Evolutionary conservation across 768 basidiomycete genomes (phyloP).

Genomic region (Boletus patriciae): DNA sequence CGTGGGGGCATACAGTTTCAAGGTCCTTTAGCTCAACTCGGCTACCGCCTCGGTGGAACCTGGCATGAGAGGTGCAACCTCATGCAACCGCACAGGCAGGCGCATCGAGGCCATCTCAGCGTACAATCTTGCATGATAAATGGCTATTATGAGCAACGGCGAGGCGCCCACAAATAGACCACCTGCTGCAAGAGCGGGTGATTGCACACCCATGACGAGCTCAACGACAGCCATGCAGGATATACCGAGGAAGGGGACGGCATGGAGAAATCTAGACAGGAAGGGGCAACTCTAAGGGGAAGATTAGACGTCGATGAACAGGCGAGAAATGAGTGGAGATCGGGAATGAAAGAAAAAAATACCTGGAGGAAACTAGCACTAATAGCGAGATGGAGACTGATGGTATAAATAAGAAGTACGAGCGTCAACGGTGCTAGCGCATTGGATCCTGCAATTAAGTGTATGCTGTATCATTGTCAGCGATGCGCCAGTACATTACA

Average conservation of each 20-base stretch:
- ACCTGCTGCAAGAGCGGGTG: constrained; percentile 4
- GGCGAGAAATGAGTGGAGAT: not conserved
- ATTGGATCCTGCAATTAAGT: not conserved
- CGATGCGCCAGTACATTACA: too few species aligned
- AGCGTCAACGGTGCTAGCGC: constrained; percentile 1
- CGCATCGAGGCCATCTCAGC: too few species aligned
- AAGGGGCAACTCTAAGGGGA: not conserved
- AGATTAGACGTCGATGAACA: not conserved
- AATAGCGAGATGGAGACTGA: constrained; percentile 14
- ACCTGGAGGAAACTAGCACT: constrained; percentile 11
- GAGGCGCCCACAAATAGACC: constrained; percentile 9
- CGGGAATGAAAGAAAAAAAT: not conserved
- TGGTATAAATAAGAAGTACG: constrained; percentile 17
- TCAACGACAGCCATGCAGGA: constrained; percentile 11
- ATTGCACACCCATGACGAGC: constrained; percentile 2
- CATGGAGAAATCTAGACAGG: constrained; percentile 6
- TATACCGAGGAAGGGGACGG: constrained; percentile 15
- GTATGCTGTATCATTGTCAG: not conserved
- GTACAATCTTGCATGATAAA: too few species aligned
- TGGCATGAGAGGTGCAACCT: too few species aligned
- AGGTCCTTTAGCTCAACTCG: too few species aligned
- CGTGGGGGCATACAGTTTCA: too few species aligned
- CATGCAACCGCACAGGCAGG: too few species aligned
- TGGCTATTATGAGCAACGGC: not conserved
- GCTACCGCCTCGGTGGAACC: too few species aligned